A percentile compares a stretch with the other conserved stretches of the same genome.
Conservation (phyloP, 345 rosid species). For the Salix caprea region DNA sequence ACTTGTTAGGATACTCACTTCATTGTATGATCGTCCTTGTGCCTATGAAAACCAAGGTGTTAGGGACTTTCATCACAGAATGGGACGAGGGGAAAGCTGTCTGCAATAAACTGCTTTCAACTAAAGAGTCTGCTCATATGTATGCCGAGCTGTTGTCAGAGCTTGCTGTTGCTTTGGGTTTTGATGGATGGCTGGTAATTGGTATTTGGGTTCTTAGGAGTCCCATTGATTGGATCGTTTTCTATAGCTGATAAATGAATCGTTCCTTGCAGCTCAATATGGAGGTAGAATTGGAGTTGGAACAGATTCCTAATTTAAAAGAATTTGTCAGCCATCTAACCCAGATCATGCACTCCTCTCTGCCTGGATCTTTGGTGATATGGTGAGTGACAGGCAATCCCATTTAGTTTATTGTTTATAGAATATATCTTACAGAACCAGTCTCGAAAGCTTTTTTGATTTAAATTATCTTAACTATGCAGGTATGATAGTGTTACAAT, state of each 20-base stretch:
- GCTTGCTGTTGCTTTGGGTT: constrained; percentile 62
- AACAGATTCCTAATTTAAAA: constrained; percentile 52
- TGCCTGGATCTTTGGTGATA: constrained; percentile 73
- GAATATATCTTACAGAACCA: not conserved
- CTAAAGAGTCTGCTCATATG: constrained; percentile 62
- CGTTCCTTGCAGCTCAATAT: constrained; percentile 58
- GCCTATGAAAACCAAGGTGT: constrained; percentile 45
- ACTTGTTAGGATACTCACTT: too few species aligned
- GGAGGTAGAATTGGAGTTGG: constrained; percentile 49
- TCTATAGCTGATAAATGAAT: not conserved
- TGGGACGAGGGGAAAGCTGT: constrained; percentile 58
- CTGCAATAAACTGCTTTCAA: constrained; percentile 53
- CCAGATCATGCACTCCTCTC: constrained; percentile 53
- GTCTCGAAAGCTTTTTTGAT: not conserved
- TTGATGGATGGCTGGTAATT: constrained; percentile 90
- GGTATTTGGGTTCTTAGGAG: too few species aligned
- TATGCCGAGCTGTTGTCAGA: constrained; percentile 72
- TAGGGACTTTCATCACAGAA: constrained; percentile 88
- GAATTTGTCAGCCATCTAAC: constrained; percentile 73
- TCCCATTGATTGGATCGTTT: not conserved
- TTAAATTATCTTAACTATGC: constrained; percentile 5
- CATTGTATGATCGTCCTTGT: constrained; percentile 4
- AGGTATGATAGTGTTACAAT: constrained; percentile 84
- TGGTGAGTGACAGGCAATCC: constrained; percentile 45
- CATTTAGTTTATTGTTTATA: not conserved